Percentiles rank a stretch among this genome's conserved stretches.
phyloP scores from a whole-genome alignment of 2,329 filamentous ascomycete species.

The Cadophora sp. region DNA sequence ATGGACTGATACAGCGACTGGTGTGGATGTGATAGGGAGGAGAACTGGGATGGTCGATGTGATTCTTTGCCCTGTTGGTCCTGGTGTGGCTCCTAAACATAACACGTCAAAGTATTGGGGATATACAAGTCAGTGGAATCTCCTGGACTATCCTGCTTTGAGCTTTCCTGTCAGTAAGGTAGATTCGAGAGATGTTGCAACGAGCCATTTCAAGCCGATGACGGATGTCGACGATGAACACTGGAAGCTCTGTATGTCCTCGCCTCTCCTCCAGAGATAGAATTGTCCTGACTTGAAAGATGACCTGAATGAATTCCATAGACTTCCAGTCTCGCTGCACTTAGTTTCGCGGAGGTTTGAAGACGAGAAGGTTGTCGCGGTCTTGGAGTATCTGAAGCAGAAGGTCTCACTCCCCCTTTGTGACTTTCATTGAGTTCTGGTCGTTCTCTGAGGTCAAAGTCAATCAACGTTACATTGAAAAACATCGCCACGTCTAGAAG shows the following conservation, averaged over 20 bases:
- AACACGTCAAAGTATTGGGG: conserved; percentile 61
- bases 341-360: conserved; percentile 46
- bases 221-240: conserved; percentile 38
- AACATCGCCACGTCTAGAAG: not conserved
- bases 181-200: conserved; percentile 46
- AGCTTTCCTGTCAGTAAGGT: conserved; percentile 56
- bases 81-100: conserved; percentile 57
- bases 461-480: not conserved
- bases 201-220: conserved; percentile 40
- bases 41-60: conserved; percentile 55
- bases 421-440: conserved; percentile 4
- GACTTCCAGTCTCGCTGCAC: conserved; percentile 49
- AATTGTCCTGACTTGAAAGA: conserved; percentile 28
- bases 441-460: not conserved
- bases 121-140: conserved; percentile 71
- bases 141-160: conserved; percentile 68
- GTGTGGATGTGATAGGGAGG: conserved; percentile 28
- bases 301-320: conserved; percentile 44
- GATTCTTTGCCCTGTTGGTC: conserved; percentile 63
- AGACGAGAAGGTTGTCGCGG: conserved; percentile 45
- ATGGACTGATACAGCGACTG: conserved; percentile 40
- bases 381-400: conserved; percentile 31
- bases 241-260: conserved; percentile 41
- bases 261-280: not conserved
- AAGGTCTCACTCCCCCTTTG: conserved; percentile 14